A percentile compares a stretch with the other conserved stretches of the same genome.
Conservation (phyloP, 2,329 filamentous ascomycete species). For the Graphium sp. region DNA sequence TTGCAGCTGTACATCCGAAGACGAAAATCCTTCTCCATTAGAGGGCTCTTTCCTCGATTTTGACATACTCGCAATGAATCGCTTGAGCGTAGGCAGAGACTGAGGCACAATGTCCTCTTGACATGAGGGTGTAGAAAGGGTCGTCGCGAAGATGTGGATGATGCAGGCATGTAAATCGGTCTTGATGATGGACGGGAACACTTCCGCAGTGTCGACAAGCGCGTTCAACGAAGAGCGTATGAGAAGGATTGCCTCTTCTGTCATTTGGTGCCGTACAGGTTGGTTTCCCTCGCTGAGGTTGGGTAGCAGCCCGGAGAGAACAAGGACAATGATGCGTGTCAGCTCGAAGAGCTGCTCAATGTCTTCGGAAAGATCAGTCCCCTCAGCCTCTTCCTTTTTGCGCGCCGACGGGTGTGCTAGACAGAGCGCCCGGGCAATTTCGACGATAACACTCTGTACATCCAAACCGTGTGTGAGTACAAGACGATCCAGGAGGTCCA, state of each 20-base stretch:
- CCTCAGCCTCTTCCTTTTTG: conserved; percentile 32
- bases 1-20: conserved; percentile 54
- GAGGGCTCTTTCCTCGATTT: conserved; percentile 18
- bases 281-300: conserved; percentile 55
- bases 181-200: conserved; percentile 93
- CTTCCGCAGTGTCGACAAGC: conserved; percentile 83
- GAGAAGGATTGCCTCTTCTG: conserved; percentile 71
- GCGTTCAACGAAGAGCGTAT: conserved; percentile 69
- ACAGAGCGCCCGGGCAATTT: conserved; percentile 81
- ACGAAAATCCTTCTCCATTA: conserved; percentile 22
- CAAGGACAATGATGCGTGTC: conserved; percentile 87
- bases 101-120: conserved; percentile 82
- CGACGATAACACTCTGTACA: conserved; percentile 82
- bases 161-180: conserved; percentile 93
- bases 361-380: conserved; percentile 79
- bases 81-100: conserved; percentile 77
- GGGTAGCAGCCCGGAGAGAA: conserved; percentile 74
- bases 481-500: conserved; percentile 85
- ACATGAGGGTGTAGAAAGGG: conserved; percentile 72
- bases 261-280: conserved; percentile 58
- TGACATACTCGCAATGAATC: conserved; percentile 68
- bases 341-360: conserved; percentile 97
- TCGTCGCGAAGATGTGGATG: conserved; percentile 88
- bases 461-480: conserved; percentile 81
- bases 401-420: conserved; percentile 82